Evolutionary conservation across 2,329 filamentous ascomycete genomes (phyloP), one percentile per base, ranked within the genome.

Genomic region (Aspergillus candidus): DNA sequence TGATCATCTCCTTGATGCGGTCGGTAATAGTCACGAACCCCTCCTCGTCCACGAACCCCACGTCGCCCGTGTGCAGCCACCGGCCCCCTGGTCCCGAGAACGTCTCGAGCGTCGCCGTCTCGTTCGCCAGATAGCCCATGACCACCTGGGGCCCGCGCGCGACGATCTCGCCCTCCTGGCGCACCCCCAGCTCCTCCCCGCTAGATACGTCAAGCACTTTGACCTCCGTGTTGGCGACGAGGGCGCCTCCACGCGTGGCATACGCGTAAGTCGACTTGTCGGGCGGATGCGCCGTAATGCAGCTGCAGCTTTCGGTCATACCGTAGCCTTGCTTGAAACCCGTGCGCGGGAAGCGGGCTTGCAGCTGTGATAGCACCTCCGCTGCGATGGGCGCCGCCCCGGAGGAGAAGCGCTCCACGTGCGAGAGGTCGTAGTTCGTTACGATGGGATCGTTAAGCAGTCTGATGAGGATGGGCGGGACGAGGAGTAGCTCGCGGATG

Each of bases 51-150:
- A 83, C 73, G 6, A 65, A 59, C 2, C 79, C 81, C 71, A 88
- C 3, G 81, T 94, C 71, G 1, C 88, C 81, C 0, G 81, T 84
- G 46, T 80, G 76, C 38, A 80, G 56, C 58, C 70, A 80, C 1
- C 75, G 74, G 1, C 75, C 71, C 0, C 71, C 54, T 2, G 22
- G 22, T 7, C 22, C 22, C 22, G 84, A 86, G 49, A 93, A 80
- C 0, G 84, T 82, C 36, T 87, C 82, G 2, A 71, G 72, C 3
- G 87, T 88, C 3, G 83, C 79, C 49, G 84, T 78, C 0, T 80
- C 77, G 45, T 86, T 85, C 57, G 88, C 87, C 54, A 84, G 75
- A 60, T 91, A 94, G 1, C 86, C 88, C 54, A 78, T 74, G 2
- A 57, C 53, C 6, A 61, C 32, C 49, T 93, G 93, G 0, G 88